phyloP scores from a whole-genome alignment of 2,329 filamentous ascomycete genomes.

The Venturia oleaginea region DNA sequence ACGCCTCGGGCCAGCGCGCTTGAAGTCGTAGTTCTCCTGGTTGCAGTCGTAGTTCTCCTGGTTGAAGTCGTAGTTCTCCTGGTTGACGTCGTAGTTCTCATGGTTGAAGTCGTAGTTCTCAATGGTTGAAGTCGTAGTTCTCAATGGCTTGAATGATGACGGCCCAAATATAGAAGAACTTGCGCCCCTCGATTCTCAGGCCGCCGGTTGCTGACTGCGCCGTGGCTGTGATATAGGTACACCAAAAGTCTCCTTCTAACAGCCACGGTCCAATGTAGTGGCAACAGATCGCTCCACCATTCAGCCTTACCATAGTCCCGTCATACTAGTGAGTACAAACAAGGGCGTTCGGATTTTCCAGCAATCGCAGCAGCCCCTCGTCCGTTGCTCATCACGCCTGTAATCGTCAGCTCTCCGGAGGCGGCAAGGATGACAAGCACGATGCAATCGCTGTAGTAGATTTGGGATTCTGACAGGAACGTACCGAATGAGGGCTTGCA shows the following conservation, averaged over 20 bases:
- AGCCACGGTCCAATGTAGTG: not conserved
- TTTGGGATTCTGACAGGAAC: constrained; percentile 1
- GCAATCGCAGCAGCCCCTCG: not conserved
- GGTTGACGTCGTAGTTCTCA: too few relatives aligned
- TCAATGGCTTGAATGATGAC: not conserved
- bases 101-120: too few relatives aligned
- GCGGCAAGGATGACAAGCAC: not conserved
- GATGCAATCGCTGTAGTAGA: not conserved
- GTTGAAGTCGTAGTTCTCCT: too few relatives aligned
- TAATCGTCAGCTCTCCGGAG: too few relatives aligned
- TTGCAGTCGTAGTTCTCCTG: too few relatives aligned
- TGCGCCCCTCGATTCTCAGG: too few relatives aligned
- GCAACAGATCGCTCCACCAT: not conserved
- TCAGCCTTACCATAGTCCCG: not conserved
- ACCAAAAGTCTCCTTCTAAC: too few relatives aligned
- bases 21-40: not conserved
- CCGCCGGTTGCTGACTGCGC: too few relatives aligned
- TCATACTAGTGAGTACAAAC: not conserved
- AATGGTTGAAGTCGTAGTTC: too few relatives aligned
- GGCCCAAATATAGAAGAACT: not conserved
- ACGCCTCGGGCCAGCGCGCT: not conserved
- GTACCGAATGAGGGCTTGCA: not conserved
- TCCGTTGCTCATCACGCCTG: not conserved
- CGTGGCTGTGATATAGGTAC: too few relatives aligned
- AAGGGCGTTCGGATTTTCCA: not conserved